These are phyloP conservation scores for Guyanaporus albipodus DNA, from an alignment of 768 basidiomycete species.

Conservation along the genomic window DNA sequence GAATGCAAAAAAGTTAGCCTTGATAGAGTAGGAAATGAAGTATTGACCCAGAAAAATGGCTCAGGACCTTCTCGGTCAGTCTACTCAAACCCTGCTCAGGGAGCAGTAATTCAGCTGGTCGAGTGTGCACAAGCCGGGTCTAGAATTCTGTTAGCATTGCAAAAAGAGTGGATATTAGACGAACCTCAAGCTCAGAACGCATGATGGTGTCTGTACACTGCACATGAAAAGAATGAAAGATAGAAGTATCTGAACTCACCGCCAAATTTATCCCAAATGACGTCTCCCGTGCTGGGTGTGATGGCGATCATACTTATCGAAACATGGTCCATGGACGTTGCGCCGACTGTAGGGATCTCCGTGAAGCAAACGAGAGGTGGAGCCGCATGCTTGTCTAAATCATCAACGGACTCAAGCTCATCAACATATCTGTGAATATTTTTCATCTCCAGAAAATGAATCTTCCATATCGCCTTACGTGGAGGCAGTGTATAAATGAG, in stretches of 20 bases:
- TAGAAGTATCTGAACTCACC: conserved; percentile 39
- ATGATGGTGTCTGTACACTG: conserved; percentile 61
- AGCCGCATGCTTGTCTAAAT: conserved; percentile 49
- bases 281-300: conserved; percentile 85
- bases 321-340: conserved; percentile 31
- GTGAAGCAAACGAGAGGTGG: conserved; percentile 75
- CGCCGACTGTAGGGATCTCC: conserved; percentile 35
- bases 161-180: conserved; percentile 8
- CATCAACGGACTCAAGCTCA: conserved; percentile 64
- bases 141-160: conserved; percentile 30
- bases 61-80: conserved; percentile 71
- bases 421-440: conserved; percentile 69
- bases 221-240: conserved; percentile 4
- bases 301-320: conserved; percentile 73
- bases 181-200: conserved; percentile 85
- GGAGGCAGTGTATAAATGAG: conserved; percentile 78
- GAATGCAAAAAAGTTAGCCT: conserved; percentile 4
- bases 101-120: conserved; percentile 78
- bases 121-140: conserved; percentile 84
- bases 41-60: conserved; percentile 61
- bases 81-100: conserved; percentile 56
- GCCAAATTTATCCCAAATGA: conserved; percentile 89
- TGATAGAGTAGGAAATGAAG: conserved; percentile 1
- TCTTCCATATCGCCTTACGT: conserved; percentile 51
- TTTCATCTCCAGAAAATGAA: conserved; percentile 6